phyloP scores from a whole-genome alignment of 2,329 filamentous ascomycete genomes.

The Clonostachys rhizophaga region DNA sequence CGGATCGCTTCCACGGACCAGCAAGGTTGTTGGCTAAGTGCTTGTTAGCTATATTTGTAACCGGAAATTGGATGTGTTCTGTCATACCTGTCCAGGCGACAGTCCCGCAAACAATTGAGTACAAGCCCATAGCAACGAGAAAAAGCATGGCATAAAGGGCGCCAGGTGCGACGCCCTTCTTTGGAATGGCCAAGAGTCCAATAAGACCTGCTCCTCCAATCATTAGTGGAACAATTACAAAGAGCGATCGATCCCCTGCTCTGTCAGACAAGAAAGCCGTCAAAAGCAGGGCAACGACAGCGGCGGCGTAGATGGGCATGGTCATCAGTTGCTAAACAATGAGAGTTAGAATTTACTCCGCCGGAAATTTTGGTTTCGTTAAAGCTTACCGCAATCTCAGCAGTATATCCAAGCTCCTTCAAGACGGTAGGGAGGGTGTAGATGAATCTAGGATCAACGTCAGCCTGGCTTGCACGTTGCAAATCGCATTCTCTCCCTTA shows the following conservation, averaged over 20 bases:
- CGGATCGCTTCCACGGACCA: constrained; percentile 5
- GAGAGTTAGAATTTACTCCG: not conserved
- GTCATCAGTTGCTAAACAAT: constrained; percentile 10
- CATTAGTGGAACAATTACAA: constrained; percentile 4
- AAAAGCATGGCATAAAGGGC: constrained; percentile 18
- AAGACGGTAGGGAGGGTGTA: constrained; percentile 29
- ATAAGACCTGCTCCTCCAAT: constrained; percentile 5
- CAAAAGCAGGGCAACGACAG: constrained; percentile 1
- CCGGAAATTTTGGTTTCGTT: no score
- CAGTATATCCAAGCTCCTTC: constrained; percentile 28
- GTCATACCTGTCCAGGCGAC: constrained; percentile 6
- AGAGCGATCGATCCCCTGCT: constrained; percentile 2
- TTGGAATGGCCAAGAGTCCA: constrained; percentile 6
- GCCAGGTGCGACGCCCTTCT: constrained; percentile 9
- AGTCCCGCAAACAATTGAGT: constrained; percentile 16
- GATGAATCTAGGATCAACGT: constrained; percentile 21
- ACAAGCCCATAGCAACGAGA: constrained; percentile 12
- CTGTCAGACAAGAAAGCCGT: constrained; percentile 5
- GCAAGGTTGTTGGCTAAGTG: constrained; percentile 6
- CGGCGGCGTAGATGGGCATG: constrained; percentile 1
- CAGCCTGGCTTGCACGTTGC: not conserved
- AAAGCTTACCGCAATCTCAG: constrained; percentile 7
- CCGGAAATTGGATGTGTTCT: not conserved
- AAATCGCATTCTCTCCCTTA: not conserved
- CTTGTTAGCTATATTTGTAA: not conserved